These are phyloP conservation scores for Eragrostis tef DNA, from an alignment of 202 grass and related monocot genomes.

Conservation along the genomic window DNA sequence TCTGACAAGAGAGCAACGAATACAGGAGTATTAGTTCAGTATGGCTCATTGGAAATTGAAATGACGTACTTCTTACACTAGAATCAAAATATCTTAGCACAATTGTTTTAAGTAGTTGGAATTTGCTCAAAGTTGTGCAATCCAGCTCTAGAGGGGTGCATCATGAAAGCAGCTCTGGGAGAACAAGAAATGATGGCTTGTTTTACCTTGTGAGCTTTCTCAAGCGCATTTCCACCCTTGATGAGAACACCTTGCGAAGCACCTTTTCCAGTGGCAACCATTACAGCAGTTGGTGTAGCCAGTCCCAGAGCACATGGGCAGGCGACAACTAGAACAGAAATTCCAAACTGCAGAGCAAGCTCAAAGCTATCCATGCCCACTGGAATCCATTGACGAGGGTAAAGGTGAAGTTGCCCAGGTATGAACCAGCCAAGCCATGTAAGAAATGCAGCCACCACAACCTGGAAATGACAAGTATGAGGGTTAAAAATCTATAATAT, in stretches of 20 bases:
- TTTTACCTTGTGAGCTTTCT: conserved; percentile 97
- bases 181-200: not conserved
- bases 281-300: conserved; percentile 97
- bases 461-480: conserved; percentile 55
- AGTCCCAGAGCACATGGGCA: conserved; percentile 95
- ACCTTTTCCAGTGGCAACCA: conserved; percentile 98
- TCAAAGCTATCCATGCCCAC: conserved; percentile 96
- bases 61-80: not conserved
- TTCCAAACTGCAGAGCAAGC: conserved; percentile 96
- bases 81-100: not conserved
- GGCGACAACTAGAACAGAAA: conserved; percentile 93
- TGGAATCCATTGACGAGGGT: conserved; percentile 74
- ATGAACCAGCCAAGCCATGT: conserved; percentile 96
- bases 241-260: conserved; percentile 97
- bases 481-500: not conserved
- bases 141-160: not conserved
- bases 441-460: conserved; percentile 75
- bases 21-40: conserved; percentile 15
- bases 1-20: conserved; percentile 52
- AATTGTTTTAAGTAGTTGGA: not conserved
- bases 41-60: conserved; percentile 14
- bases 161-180: not conserved
- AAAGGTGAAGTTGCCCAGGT: conserved; percentile 70
- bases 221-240: conserved; percentile 91
- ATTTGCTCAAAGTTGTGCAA: not conserved